Evolutionary conservation across 2,329 filamentous ascomycete genomes (phyloP), one percentile per base, ranked within the genome.

Genomic region (Xylariales sp.): DNA sequence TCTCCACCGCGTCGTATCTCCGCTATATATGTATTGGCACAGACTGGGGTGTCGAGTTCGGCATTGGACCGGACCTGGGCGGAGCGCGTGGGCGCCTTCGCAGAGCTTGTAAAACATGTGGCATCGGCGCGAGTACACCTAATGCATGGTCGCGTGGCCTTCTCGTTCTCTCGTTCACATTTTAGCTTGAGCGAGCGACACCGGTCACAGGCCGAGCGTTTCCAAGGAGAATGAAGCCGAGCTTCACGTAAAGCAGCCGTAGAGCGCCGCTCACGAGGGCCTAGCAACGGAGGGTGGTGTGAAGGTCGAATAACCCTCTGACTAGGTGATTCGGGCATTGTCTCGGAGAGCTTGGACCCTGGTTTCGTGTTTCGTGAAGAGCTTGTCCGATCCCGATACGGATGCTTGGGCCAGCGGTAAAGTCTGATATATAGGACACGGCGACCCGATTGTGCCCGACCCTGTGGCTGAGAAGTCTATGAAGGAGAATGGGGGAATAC

Each of bases 161-260:
- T 34, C 14, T 48, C 23, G 28, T 55, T 55, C 3, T 46, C 45
- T 39, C 60, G 60, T n/a, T 54, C 5, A 63, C 50, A 63, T 49
- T 56, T 56, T 12, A 63, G 60, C 41, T 56, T 63, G 10, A 36
- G 50, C 18, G 41, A 55, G n/a, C 50, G 60, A 41, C 60, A 63
- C 10, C 50, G 60, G 23, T 63, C 60, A 49, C 60, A 63, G 18
- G 60, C 60, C 7, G 53, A 49, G 5, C 60, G 60, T 30, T 56
- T 63, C 60, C 60, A 63, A 48, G 60, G 60, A 30, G 60, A 63
- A 45, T 63, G 64, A 55, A 60, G 57, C 8, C 57, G 32, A 32
- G 32, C 30, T 60, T 50, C 32, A n/a, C 39, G 53, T 30, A 9
- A 49, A 28, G 5, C 5, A 23, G 46, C 30, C 18, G 18, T 28